These are phyloP conservation scores for Backusella liffmaniae DNA, from an alignment of 192 early-diverging fungal genomes.

Conservation along the genomic window DNA sequence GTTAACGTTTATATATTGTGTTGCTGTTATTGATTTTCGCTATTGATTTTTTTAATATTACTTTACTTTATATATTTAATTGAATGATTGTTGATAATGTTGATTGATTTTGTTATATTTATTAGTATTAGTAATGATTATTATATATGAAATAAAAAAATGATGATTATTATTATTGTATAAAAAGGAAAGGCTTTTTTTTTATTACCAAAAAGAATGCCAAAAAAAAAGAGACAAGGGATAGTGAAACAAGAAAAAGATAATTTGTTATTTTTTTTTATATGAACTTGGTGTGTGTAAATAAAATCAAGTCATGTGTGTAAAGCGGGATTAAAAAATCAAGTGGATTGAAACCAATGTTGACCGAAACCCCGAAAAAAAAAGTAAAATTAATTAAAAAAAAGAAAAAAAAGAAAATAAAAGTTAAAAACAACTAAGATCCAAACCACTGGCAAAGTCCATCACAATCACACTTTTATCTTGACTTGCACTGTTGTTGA, in stretches of 20 bases:
- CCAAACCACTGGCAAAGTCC: constrained; percentile 41
- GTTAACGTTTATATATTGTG: not conserved
- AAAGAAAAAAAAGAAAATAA: not conserved
- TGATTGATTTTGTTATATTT: not conserved
- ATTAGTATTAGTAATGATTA: constrained; percentile 1
- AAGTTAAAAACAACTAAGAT: constrained; percentile 17
- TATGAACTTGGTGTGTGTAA: constrained; percentile 1
- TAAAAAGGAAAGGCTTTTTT: not conserved
- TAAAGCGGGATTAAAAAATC: not conserved
- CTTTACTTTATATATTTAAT: not conserved
- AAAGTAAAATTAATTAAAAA: not conserved
- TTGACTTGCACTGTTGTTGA: constrained; percentile 40
- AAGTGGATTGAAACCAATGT: constrained; percentile 8
- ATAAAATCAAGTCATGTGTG: constrained; percentile 5
- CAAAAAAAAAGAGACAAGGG: not conserved
- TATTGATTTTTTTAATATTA: not conserved
- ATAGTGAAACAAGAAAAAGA: not conserved
- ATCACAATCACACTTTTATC: constrained; percentile 41
- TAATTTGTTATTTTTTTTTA: constrained; percentile 3
- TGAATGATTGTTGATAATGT: not conserved
- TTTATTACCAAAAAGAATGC: not conserved
- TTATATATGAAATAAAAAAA: not conserved
- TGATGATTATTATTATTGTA: not conserved
- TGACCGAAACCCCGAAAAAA: not conserved
- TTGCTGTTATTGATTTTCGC: not conserved